phyloP scores from a whole-genome alignment of 2,329 filamentous ascomycete genomes.

The Ophiostoma angusticollis region DNA sequence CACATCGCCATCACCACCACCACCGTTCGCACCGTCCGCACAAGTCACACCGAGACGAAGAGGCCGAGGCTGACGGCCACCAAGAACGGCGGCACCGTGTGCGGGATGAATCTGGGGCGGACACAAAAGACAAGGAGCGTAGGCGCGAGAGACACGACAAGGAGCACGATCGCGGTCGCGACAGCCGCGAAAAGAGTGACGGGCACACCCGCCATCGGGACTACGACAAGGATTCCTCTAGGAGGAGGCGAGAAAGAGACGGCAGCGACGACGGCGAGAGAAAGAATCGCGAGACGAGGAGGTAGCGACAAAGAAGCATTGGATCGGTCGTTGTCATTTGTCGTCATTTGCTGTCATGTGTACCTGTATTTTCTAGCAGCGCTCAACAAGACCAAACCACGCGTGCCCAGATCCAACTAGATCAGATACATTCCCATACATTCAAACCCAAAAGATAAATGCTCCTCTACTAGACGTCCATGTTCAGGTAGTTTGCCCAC shows the following conservation, averaged over 20 bases:
- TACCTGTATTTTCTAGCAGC: too few relatives aligned
- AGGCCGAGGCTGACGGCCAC: conserved; percentile 14
- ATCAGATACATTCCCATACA: too few relatives aligned
- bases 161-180: conserved; percentile 11
- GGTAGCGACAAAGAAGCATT: too few relatives aligned
- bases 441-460: neutral
- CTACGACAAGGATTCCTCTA: neutral
- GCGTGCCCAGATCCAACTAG: too few relatives aligned
- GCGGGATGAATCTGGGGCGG: too few relatives aligned
- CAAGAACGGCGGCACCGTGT: neutral
- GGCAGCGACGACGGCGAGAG: neutral
- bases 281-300: neutral
- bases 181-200: conserved; percentile 11
- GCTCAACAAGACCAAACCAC: too few relatives aligned
- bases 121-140: conserved; percentile 7
- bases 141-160: conserved; percentile 16
- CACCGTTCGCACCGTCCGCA: conserved; percentile 35
- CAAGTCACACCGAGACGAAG: conserved; percentile 19
- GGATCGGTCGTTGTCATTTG: too few relatives aligned
- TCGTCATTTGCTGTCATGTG: too few relatives aligned
- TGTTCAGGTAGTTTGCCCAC: conserved; percentile 63
- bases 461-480: conserved; percentile 1
- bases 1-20: conserved; percentile 30
- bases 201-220: conserved; percentile 10
- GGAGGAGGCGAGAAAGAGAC: conserved; percentile 8